Evolutionary conservation across 2,329 filamentous ascomycete genomes (phyloP).

Genomic region (Purpureocillium takamizusanense): DNA sequence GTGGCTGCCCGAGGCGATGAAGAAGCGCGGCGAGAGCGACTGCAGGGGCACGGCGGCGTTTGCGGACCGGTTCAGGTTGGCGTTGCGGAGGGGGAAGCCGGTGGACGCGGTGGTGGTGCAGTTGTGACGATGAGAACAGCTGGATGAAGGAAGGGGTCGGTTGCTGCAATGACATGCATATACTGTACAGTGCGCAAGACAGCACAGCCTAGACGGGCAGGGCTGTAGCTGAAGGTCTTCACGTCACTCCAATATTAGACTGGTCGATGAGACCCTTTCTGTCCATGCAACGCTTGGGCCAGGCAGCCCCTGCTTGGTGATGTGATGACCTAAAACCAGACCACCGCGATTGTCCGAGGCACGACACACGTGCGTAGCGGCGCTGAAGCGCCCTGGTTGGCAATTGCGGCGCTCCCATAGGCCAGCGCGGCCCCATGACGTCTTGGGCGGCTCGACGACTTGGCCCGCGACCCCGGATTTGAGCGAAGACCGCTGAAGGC

Average conservation of each 20-base stretch:
- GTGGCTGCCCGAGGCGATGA: slow-evolving; percentile 50
- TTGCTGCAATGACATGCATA: too few species aligned
- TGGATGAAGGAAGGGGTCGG: too few species aligned
- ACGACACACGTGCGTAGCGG: neutral
- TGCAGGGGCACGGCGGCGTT: slow-evolving; percentile 43
- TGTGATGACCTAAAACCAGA: too few species aligned
- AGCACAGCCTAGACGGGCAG: too few species aligned
- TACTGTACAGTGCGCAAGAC: too few species aligned
- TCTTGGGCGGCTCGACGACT: slow-evolving; percentile 1
- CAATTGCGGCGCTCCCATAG: slow-evolving; percentile 6
- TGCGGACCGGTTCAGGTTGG: slow-evolving; percentile 42
- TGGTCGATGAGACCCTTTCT: too few species aligned
- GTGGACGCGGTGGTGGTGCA: slow-evolving; percentile 5
- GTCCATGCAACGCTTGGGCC: too few species aligned
- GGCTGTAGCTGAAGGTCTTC: too few species aligned
- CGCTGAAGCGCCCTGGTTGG: neutral
- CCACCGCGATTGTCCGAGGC: too few species aligned
- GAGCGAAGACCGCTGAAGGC: neutral
- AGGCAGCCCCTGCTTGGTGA: too few species aligned
- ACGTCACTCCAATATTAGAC: too few species aligned
- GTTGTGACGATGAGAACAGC: too few species aligned
- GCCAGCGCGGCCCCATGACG: slow-evolving; percentile 4
- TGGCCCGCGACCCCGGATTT: slow-evolving; percentile 5
- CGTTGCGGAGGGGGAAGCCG: slow-evolving; percentile 26
- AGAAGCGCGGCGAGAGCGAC: slow-evolving; percentile 43